These are phyloP conservation scores for Nannizziopsis barbatae DNA, from an alignment of 2,329 filamentous ascomycete species.

Conservation along the genomic window DNA sequence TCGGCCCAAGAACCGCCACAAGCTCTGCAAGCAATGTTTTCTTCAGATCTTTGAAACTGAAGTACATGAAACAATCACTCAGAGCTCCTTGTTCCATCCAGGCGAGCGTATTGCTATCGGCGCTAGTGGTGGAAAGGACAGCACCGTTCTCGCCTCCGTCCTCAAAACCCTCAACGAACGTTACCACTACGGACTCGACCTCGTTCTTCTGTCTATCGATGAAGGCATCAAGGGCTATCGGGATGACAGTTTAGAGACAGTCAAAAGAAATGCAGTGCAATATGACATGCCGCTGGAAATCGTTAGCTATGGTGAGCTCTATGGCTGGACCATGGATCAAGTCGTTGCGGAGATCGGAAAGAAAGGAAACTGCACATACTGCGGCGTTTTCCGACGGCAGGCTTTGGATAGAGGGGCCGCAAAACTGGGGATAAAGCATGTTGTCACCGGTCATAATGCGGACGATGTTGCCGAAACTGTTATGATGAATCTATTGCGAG, in stretches of 20 bases:
- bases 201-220: slow-evolving; percentile 83
- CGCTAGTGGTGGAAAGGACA: slow-evolving; percentile 94
- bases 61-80: slow-evolving; percentile 81
- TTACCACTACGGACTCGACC: slow-evolving; percentile 71
- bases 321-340: slow-evolving; percentile 99
- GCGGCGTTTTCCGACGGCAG: slow-evolving; percentile 88
- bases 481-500: slow-evolving; percentile 89
- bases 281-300: slow-evolving; percentile 89
- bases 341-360: slow-evolving; percentile 94
- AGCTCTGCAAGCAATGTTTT: slow-evolving; percentile 85
- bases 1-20: slow-evolving; percentile 86
- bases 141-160: slow-evolving; percentile 86
- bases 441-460: slow-evolving; percentile 94
- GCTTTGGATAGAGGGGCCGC: slow-evolving; percentile 87
- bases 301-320: slow-evolving; percentile 83
- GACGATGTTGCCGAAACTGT: slow-evolving; percentile 97
- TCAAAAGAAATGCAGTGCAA: slow-evolving; percentile 83
- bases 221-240: slow-evolving; percentile 96
- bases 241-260: slow-evolving; percentile 90
- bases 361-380: slow-evolving; percentile 98
- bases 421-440: slow-evolving; percentile 75
- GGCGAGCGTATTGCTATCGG: slow-evolving; percentile 89
- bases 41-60: slow-evolving; percentile 80
- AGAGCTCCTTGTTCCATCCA: slow-evolving; percentile 65
- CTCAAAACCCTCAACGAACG: slow-evolving; percentile 89